phyloP scores from a whole-genome alignment of 2,329 filamentous ascomycete species.

The Fusarium musae region DNA sequence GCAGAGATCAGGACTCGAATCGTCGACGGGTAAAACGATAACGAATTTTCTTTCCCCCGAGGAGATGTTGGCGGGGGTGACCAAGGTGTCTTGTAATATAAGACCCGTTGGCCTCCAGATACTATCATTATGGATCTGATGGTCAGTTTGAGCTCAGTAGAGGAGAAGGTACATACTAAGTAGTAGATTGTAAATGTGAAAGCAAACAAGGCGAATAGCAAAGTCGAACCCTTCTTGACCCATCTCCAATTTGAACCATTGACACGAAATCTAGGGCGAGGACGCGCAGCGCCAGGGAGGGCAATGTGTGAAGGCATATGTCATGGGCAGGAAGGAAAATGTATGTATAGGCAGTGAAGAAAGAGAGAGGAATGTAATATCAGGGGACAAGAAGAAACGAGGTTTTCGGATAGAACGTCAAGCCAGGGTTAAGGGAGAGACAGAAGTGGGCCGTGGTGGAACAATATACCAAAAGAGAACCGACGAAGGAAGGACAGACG shows the following conservation, averaged over 20 bases:
- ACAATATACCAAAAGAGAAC: neutral
- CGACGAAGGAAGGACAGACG: neutral
- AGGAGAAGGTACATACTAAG: slow-evolving; percentile 12
- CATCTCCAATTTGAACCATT: slow-evolving; percentile 31
- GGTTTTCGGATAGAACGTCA: neutral
- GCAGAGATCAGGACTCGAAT: slow-evolving; percentile 46
- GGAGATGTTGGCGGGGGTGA: slow-evolving; percentile 9
- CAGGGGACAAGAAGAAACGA: neutral
- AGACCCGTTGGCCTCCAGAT: slow-evolving; percentile 22
- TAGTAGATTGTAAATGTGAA: slow-evolving; percentile 22
- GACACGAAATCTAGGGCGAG: slow-evolving; percentile 27
- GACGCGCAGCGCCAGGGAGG: slow-evolving; percentile 28
- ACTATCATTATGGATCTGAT: slow-evolving; percentile 34
- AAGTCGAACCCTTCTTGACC: slow-evolving; percentile 15
- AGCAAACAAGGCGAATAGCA: slow-evolving; percentile 4
- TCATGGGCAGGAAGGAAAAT: slow-evolving; percentile 5
- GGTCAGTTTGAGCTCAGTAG: neutral
- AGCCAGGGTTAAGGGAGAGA: neutral
- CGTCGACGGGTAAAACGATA: slow-evolving; percentile 40
- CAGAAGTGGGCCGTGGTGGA: slow-evolving; percentile 1
- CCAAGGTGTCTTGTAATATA: slow-evolving; percentile 12
- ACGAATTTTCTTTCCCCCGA: slow-evolving; percentile 40
- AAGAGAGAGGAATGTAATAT: slow-evolving; percentile 8
- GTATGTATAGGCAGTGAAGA: neutral
- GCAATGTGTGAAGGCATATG: slow-evolving; percentile 29